These are phyloP conservation scores for Clathrus columnatus DNA, from an alignment of 768 basidiomycete species.

Conservation along the genomic window DNA sequence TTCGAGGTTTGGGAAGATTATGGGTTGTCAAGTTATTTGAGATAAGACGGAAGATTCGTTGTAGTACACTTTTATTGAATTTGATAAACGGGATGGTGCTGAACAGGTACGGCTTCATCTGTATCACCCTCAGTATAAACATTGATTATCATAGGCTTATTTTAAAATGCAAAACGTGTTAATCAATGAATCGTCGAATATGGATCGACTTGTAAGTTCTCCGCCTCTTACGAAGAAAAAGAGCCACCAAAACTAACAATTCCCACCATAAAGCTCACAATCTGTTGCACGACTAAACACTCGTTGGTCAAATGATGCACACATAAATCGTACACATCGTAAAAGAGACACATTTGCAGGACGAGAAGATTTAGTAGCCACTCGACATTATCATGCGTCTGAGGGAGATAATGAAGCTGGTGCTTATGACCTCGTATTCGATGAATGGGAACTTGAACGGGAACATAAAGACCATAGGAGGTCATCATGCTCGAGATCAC, in stretches of 20 bases:
- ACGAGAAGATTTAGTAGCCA: constrained; percentile 65
- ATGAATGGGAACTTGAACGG: constrained; percentile 40
- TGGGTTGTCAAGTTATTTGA: constrained; percentile 95
- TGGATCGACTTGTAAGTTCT: constrained; percentile 97
- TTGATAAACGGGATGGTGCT: constrained; percentile 86
- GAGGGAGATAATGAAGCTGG: constrained; percentile 21
- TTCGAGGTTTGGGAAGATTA: constrained; percentile 87
- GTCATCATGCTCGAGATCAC: constrained; percentile 19
- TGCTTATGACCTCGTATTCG: constrained; percentile 79
- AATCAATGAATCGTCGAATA: constrained; percentile 92
- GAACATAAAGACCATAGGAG: constrained; percentile 19
- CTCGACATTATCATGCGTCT: constrained; percentile 51
- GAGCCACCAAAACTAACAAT: constrained; percentile 1
- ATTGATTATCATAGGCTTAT: constrained; percentile 56
- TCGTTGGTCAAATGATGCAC: constrained; percentile 73
- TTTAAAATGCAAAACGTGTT: constrained; percentile 99
- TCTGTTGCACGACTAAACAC: constrained; percentile 85
- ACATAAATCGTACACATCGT: constrained; percentile 32
- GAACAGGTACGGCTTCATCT: constrained; percentile 64
- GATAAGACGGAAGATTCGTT: constrained; percentile 96
- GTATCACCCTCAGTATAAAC: no score
- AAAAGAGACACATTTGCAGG: constrained; percentile 51
- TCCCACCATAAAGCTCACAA: constrained; percentile 54
- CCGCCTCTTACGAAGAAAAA: no score
- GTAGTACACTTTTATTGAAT: constrained; percentile 98